Evolutionary conservation across 1,139 yeast genomes (phyloP).

Genomic region (Geotrichum fermentans): DNA sequence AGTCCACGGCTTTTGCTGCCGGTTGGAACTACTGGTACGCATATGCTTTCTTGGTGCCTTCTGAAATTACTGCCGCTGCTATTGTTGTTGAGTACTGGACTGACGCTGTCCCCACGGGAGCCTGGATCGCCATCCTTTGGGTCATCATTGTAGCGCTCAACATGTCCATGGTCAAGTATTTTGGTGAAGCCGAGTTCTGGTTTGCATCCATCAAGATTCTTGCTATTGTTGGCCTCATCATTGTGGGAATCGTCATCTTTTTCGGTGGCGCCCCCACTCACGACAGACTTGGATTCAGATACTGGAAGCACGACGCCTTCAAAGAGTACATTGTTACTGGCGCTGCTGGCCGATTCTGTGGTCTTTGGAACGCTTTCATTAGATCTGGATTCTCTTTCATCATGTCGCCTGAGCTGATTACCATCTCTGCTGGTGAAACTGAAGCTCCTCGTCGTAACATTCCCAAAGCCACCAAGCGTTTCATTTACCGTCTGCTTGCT

Average conservation of each 20-base stretch:
- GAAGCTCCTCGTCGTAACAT: constrained; percentile 59
- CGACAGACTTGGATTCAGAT: constrained; percentile 61
- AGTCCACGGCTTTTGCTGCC: constrained; percentile 64
- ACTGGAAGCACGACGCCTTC: constrained; percentile 76
- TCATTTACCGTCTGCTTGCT: constrained; percentile 55
- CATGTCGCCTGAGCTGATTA: constrained; percentile 65
- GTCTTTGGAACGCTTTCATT: constrained; percentile 60
- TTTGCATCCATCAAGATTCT: constrained; percentile 62
- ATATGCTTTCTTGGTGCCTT: constrained; percentile 71
- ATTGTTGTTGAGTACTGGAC: constrained; percentile 77
- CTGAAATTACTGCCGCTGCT: constrained; percentile 72
- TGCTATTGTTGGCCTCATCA: constrained; percentile 65
- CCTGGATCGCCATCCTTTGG: constrained; percentile 73
- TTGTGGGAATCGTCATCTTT: constrained; percentile 63
- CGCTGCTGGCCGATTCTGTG: constrained; percentile 52
- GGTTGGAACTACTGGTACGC: constrained; percentile 86
- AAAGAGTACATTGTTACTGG: constrained; percentile 43
- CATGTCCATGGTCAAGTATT: constrained; percentile 58
- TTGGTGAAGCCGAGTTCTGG: constrained; percentile 69
- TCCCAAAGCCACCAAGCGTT: constrained; percentile 59
- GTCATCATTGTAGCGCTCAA: constrained; percentile 48
- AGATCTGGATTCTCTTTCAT: constrained; percentile 53
- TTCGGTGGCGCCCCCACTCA: constrained; percentile 70
- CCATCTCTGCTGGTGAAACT: constrained; percentile 74
- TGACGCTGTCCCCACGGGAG: constrained; percentile 61